These are phyloP conservation scores for Trichosporon inkin DNA, from an alignment of 1,284 basidiomycete genomes.

Conservation along the genomic window DNA sequence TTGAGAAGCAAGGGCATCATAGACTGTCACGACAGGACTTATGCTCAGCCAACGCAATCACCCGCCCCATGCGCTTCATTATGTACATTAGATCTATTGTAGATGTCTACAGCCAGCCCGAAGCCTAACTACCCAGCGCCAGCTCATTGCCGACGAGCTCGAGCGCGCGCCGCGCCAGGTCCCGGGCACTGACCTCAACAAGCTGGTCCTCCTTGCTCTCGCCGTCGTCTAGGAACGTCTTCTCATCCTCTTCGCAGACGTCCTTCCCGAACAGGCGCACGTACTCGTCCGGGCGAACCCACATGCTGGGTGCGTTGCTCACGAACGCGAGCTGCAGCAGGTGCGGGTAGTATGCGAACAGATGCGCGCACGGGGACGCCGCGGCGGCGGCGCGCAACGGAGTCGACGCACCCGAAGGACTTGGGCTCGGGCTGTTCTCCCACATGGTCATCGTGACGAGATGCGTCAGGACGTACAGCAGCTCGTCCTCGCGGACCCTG, in stretches of 20 bases:
- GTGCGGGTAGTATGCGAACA: conserved; percentile 77
- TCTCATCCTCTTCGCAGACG: conserved; percentile 20
- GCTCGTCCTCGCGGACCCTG: conserved; percentile 81
- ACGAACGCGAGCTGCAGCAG: conserved; percentile 72
- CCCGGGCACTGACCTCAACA: conserved; percentile 62
- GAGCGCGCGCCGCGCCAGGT: conserved; percentile 65
- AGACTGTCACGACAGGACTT: no score
- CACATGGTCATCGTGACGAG: conserved; percentile 66
- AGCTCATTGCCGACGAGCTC: conserved; percentile 63
- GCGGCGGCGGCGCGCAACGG: conserved; percentile 52
- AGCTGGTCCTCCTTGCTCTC: conserved; percentile 37
- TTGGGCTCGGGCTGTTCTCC: conserved; percentile 40
- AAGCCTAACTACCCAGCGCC: conserved; percentile 18
- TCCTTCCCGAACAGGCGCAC: conserved; percentile 26
- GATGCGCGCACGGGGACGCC: conserved; percentile 68
- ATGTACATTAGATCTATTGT: not conserved
- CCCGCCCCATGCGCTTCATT: no score
- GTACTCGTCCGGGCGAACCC: conserved; percentile 53
- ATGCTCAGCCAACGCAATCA: no score
- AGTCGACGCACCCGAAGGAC: not conserved
- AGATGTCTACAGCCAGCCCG: not conserved
- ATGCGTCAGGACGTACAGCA: conserved; percentile 75
- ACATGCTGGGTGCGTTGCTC: conserved; percentile 63
- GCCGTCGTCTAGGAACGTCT: conserved; percentile 18
- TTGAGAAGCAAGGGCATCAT: no score